Conservation (phyloP, 495 filamentous ascomycete genomes). For the Monascus purpureus region DNA sequence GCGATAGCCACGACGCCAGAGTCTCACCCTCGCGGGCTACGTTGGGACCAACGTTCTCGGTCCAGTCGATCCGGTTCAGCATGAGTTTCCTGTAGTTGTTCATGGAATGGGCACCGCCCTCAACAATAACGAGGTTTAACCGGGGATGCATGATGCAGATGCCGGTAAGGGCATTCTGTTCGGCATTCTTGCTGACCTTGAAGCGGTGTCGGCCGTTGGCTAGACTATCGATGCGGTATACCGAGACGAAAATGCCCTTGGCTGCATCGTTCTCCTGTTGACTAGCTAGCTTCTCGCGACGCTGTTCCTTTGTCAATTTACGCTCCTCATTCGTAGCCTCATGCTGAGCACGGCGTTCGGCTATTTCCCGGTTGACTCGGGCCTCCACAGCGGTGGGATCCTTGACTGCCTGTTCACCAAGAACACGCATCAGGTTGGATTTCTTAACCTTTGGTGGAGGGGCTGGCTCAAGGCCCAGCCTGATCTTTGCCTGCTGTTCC, state of each 20-base stretch:
- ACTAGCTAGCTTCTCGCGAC: constrained; percentile 64
- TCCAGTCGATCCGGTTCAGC: constrained; percentile 88
- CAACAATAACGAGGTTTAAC: constrained; percentile 79
- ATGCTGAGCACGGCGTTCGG: constrained; percentile 66
- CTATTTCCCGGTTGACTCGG: constrained; percentile 79
- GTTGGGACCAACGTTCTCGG: constrained; percentile 63
- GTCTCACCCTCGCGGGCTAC: constrained; percentile 46
- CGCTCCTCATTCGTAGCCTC: constrained; percentile 69
- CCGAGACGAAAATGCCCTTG: constrained; percentile 67
- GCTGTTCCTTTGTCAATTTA: constrained; percentile 81
- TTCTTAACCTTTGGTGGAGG: constrained; percentile 92
- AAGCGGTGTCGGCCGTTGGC: constrained; percentile 85
- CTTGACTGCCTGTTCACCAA: constrained; percentile 95
- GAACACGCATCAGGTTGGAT: constrained; percentile 87
- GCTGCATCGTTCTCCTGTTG: constrained; percentile 83
- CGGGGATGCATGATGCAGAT: constrained; percentile 80
- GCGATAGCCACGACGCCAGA: constrained; percentile 54
- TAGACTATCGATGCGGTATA: constrained; percentile 79
- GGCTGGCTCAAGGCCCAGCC: constrained; percentile 76
- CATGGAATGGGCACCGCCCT: constrained; percentile 72
- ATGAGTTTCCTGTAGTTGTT: constrained; percentile 78
- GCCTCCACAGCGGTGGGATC: constrained; percentile 97
- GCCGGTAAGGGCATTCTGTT: constrained; percentile 73
- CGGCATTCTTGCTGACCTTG: constrained; percentile 82
- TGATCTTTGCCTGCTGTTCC: constrained; percentile 90